These are phyloP conservation scores for Suillus brevipes DNA, from an alignment of 768 basidiomycete species.

Conservation along the genomic window DNA sequence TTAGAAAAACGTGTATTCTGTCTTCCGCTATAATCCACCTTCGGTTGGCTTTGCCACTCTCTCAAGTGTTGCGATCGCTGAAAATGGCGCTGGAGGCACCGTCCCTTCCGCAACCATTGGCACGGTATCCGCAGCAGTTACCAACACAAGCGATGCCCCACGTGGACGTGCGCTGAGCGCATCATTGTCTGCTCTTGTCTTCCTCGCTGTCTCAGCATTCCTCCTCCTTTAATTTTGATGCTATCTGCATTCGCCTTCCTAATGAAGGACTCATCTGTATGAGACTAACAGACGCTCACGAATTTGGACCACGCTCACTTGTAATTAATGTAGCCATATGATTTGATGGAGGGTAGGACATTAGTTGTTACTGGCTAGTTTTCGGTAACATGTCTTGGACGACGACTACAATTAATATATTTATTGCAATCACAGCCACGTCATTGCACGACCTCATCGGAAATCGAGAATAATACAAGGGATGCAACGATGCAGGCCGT, in stretches of 20 bases:
- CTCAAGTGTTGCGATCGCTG: slow-evolving; percentile 29
- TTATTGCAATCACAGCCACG: neutral
- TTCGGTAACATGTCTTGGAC: neutral
- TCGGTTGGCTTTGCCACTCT: slow-evolving; percentile 53
- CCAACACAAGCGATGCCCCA: slow-evolving; percentile 19
- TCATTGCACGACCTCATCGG: neutral
- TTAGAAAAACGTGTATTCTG: slow-evolving; percentile 58
- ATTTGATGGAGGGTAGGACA: neutral
- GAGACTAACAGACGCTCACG: neutral
- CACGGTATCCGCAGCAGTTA: slow-evolving; percentile 46
- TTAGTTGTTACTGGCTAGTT: neutral
- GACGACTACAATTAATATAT: neutral
- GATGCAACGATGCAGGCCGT: neutral
- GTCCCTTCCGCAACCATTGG: slow-evolving; percentile 63
- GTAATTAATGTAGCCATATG: neutral
- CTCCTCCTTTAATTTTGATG: slow-evolving; percentile 1
- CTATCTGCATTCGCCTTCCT: neutral
- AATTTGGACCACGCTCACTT: neutral
- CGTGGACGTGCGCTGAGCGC: slow-evolving; percentile 2
- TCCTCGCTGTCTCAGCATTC: neutral
- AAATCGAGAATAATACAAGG: neutral
- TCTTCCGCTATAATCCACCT: slow-evolving; percentile 50
- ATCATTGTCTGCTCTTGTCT: neutral
- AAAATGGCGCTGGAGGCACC: slow-evolving; percentile 31
- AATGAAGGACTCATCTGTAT: neutral